Conservation (phyloP, 2,329 filamentous ascomycete genomes). For the Colletotrichum tabaci region DNA sequence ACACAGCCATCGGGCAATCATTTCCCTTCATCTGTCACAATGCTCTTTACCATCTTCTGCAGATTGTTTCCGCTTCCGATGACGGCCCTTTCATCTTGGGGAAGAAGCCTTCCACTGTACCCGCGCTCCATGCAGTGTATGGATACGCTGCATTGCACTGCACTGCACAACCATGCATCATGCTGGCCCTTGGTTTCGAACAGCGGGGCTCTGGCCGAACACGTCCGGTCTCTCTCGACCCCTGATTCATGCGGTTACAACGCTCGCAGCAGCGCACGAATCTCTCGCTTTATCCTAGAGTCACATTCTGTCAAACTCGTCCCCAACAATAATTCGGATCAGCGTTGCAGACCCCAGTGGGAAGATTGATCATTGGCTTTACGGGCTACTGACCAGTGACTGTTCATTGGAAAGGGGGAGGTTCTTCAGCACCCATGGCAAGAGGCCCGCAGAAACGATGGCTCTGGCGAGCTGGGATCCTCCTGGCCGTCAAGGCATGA, state of each 20-base stretch:
- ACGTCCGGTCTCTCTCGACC: constrained; percentile 16
- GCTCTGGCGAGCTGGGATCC: constrained; percentile 1
- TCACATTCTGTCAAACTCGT: constrained; percentile 6
- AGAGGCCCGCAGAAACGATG: constrained; percentile 28
- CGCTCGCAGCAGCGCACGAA: constrained; percentile 18
- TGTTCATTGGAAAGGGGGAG: neutral
- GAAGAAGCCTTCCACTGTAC: neutral
- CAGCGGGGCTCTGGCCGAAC: constrained; percentile 29
- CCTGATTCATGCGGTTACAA: constrained; percentile 40
- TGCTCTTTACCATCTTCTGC: constrained; percentile 13
- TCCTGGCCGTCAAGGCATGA: constrained; percentile 16
- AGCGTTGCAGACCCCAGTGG: constrained; percentile 16
- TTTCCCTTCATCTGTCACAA: constrained; percentile 16
- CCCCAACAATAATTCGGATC: constrained; percentile 28
- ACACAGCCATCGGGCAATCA: constrained; percentile 16
- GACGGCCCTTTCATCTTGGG: constrained; percentile 2
- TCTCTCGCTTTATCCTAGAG: neutral
- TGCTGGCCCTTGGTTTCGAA: constrained; percentile 34
- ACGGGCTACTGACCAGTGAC: neutral
- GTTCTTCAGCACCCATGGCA: constrained; percentile 21
- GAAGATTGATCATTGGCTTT: constrained; percentile 24
- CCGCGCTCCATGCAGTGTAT: constrained; percentile 4
- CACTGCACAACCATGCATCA: constrained; percentile 35
- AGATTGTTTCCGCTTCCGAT: constrained; percentile 35
- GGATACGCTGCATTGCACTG: constrained; percentile 2